Percentiles rank a stretch among this genome's conserved stretches.
phyloP scores from a whole-genome alignment of 345 rosid genomes.

The Sisymbrium irio region DNA sequence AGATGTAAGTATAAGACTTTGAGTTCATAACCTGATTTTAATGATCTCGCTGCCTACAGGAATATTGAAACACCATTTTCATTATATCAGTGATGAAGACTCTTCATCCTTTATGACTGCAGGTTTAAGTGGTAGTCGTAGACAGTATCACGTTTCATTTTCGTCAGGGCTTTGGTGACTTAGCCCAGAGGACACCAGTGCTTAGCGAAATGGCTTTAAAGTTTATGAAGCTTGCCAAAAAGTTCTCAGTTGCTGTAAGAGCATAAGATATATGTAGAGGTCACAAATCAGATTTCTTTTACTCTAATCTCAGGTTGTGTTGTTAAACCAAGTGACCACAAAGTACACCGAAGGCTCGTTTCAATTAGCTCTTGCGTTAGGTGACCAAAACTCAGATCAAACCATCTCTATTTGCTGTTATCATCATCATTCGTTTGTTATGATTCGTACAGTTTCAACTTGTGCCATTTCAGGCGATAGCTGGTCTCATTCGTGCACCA shows the following conservation, averaged over 20 bases:
- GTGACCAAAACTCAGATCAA: constrained; percentile 32
- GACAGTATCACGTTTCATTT: constrained; percentile 95
- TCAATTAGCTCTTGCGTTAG: constrained; percentile 81
- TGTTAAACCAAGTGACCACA: constrained; percentile 87
- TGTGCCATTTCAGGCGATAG: constrained; percentile 63
- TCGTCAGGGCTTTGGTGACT: constrained; percentile 91
- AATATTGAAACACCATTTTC: background rate
- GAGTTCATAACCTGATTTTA: no score
- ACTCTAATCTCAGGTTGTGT: constrained; percentile 60
- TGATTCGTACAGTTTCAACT: background rate
- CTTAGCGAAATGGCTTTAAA: constrained; percentile 82
- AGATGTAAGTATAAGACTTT: constrained; percentile 48
- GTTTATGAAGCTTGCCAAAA: constrained; percentile 86
- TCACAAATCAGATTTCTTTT: background rate
- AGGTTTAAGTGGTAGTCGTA: constrained; percentile 78
- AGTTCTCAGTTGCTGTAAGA: constrained; percentile 75
- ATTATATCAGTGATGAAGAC: no score
- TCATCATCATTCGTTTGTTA: background rate
- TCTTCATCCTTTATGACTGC: constrained; percentile 13
- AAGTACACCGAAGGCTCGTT: constrained; percentile 50
- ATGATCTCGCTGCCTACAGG: background rate
- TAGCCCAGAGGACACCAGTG: constrained; percentile 70
- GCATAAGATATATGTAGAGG: background rate
- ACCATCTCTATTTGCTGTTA: background rate
- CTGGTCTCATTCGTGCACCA: constrained; percentile 94